Evolutionary conservation across 1,284 basidiomycete genomes (phyloP), one percentile per base, ranked within the genome.

Genomic region (Entoloma clypeatum): DNA sequence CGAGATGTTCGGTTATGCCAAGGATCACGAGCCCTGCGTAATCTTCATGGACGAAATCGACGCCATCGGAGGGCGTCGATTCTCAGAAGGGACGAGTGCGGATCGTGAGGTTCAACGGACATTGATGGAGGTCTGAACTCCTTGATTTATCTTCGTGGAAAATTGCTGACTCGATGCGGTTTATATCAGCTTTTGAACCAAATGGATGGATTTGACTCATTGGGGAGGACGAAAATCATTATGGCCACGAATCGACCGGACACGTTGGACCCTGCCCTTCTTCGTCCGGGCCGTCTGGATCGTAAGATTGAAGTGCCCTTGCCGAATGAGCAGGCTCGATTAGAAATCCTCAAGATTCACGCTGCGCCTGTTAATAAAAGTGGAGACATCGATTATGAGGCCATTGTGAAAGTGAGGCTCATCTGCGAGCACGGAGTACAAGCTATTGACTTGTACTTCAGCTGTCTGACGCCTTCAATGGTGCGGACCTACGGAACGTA

Each of bases 31-130:
- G 64, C 96, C 96, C 31, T 97, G 95, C 62, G 95, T 99, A 57
- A 99, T 99, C 60, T 99, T 99, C 70, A 98, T 99, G 86, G 96
- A 99, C 64, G 96, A 99, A 69, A 97, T 99, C 56, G 94, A 97
- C 62, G 93, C 93, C 22, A 96, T 97, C 51, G 94, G 93, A 53
- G 93, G 94, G 9, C 76, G 96, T 52, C 76, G 95, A 43, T 99
- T 99, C 72, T 90, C 85, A n/a, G 96, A 99, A 66, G 96, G 96
- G 25, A 99, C 95, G 3, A 92, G 86, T 63, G 96, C 95, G 9
- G 96, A 99, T 69, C 85, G 96, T 56, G 96, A 99, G 70, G 99
- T 99, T 52, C 96, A 99, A 65, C 77, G 96, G 53, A 99, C 96
- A 16, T 67, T 99, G 27, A 99, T 99, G 96, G 96, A 99, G 81